Base-by-base conservation (phyloP, 257 asterid genomes). In the Paraleonurus japonicus region DNA sequence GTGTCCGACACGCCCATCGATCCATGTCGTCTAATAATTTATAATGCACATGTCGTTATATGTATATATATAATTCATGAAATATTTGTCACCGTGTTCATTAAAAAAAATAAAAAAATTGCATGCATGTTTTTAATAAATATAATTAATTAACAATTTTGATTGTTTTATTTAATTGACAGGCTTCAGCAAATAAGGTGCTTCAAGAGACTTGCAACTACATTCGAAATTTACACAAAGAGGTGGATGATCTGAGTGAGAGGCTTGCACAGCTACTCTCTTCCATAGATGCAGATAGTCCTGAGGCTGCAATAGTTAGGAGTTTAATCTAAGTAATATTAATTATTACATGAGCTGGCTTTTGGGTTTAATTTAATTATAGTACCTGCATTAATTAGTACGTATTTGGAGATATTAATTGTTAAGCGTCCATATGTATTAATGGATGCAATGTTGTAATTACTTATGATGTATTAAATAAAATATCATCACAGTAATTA, bases 121-220 rank as follows among this genome's bases (percentile, higher is more conserved):
- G 69, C 75, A 76, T 78, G 82, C 82, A 78, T 78, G 82, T 61
- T 17, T 16, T 13, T 28, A 1, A 35, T 32, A 7, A 35, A 19
- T 7, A 2, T 11, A 33, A 26, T 55, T 61, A 37, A 67, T 63
- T 35, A 48, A 17, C 1, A 19, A 7, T 30, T 30, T 4, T 32
- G 39, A 4, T 12, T 41, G 48, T 11, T 39, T 41, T 41, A 41
- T 41, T 11, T 41, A 41, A 41, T 11, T 41, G 12, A 41, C 78
- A 94, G 98, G 88, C 88, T n/a, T 85, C 96, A 9, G 98, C 98
- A 13, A 84, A 87, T 4, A 94, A 94, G 80, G 97, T 94, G 33
- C 92, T 93, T 0, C 95, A 90, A 39, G 98, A 93, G 72, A 90
- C 98, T 17, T 92, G 98, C 95, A 90, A 90, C 80, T 93, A 93